A percentile compares a stretch with the other conserved stretches of the same genome.
Evolutionary conservation across 2,329 filamentous ascomycete species (phyloP).

Genomic region (Capronia coronata): DNA sequence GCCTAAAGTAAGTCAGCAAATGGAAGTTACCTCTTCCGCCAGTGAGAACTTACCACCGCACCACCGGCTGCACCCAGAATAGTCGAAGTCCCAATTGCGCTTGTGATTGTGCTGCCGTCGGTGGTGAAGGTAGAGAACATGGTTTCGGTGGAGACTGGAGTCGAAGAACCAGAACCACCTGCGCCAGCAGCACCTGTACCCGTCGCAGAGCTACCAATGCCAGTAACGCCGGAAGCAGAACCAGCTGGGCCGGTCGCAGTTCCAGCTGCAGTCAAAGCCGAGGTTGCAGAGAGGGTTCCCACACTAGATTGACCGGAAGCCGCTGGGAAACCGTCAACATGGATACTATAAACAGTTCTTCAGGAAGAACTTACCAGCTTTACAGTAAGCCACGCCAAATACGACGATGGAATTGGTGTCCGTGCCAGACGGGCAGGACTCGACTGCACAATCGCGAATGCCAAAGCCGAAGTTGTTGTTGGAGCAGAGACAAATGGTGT

Average conservation of each 20-base stretch:
- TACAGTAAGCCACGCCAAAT: conserved; percentile 35
- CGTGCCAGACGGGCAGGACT: conserved; percentile 38
- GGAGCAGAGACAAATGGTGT: conserved; percentile 38
- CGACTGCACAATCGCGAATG: conserved; percentile 42
- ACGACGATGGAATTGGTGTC: conserved; percentile 32
- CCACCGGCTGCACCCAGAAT: conserved; percentile 19
- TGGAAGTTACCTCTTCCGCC: not conserved
- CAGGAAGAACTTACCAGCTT: conserved; percentile 25
- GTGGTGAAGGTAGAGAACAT: conserved; percentile 23
- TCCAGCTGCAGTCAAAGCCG: conserved; percentile 19
- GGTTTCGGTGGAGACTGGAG: conserved; percentile 23
- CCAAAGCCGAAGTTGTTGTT: conserved; percentile 39
- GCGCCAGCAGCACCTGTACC: conserved; percentile 4
- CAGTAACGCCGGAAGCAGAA: conserved; percentile 9
- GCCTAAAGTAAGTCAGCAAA: conserved; percentile 9
- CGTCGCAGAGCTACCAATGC: conserved; percentile 4
- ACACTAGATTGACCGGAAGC: conserved; percentile 16
- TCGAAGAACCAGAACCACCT: conserved; percentile 12
- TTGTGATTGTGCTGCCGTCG: conserved; percentile 27
- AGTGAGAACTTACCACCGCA: conserved; percentile 6
- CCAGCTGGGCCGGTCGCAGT: conserved; percentile 14
- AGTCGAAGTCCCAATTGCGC: conserved; percentile 25
- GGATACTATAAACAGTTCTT: not conserved
- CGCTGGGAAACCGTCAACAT: conserved; percentile 9
- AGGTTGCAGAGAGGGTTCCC: conserved; percentile 12